These are phyloP conservation scores for Apiospora rasikravindrae DNA, from an alignment of 2,329 filamentous ascomycete genomes.

Conservation along the genomic window DNA sequence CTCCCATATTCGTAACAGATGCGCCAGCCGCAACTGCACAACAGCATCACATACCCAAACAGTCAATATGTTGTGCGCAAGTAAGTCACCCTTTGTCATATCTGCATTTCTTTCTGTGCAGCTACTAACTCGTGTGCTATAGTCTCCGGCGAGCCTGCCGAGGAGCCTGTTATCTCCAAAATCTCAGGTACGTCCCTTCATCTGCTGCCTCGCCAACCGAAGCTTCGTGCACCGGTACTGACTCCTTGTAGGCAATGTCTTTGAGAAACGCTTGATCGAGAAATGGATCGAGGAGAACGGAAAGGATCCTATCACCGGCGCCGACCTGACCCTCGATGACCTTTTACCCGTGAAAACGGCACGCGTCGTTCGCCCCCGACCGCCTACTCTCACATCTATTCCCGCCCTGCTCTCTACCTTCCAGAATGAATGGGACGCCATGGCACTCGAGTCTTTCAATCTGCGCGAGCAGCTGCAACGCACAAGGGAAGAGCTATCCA, in stretches of 20 bases:
- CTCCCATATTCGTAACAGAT: slow-evolving; percentile 14
- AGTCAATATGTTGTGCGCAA: slow-evolving; percentile 56
- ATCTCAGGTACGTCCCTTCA: slow-evolving; percentile 75
- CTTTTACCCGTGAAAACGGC: slow-evolving; percentile 85
- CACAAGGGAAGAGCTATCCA: slow-evolving; percentile 91
- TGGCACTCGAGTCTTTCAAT: slow-evolving; percentile 90
- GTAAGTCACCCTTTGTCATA: slow-evolving; percentile 29
- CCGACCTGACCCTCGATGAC: slow-evolving; percentile 83
- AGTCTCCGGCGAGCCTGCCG: slow-evolving; percentile 97
- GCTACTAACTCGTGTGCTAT: slow-evolving; percentile 30
- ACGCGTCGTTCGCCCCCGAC: slow-evolving; percentile 84
- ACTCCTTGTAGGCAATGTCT: slow-evolving; percentile 72
- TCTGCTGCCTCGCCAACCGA: neutral
- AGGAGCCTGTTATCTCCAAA: slow-evolving; percentile 91
- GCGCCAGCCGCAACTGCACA: slow-evolving; percentile 21
- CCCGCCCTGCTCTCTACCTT: slow-evolving; percentile 92
- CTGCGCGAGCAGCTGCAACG: slow-evolving; percentile 87
- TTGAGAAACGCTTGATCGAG: slow-evolving; percentile 94
- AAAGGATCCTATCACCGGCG: slow-evolving; percentile 88
- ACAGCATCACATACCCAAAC: slow-evolving; percentile 20
- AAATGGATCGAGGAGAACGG: slow-evolving; percentile 93
- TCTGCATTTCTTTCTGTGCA: neutral
- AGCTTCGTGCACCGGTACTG: slow-evolving; percentile 29
- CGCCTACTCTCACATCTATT: slow-evolving; percentile 93
- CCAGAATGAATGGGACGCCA: slow-evolving; percentile 97